Evolutionary conservation across 768 basidiomycete genomes (phyloP).

Genomic region (Phylloporus sp.): DNA sequence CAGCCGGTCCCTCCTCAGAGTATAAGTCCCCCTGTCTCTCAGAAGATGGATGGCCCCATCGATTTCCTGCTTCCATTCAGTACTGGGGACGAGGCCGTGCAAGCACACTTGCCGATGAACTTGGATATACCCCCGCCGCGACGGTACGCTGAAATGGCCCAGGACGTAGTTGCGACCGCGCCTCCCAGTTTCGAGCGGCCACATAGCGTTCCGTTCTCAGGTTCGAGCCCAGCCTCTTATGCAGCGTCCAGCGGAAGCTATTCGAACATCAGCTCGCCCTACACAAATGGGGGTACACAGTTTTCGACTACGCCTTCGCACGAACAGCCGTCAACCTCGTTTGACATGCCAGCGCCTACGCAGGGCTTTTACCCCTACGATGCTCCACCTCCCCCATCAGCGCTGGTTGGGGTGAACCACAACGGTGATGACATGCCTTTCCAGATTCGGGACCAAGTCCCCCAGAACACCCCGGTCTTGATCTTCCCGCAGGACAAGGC

Average conservation of each 20-base stretch:
- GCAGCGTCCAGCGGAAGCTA: slow-evolving; percentile 23
- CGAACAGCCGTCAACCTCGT: slow-evolving; percentile 20
- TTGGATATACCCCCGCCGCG: slow-evolving; percentile 15
- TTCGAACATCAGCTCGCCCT: slow-evolving; percentile 25
- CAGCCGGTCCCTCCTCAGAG: slow-evolving; percentile 8
- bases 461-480: slow-evolving; percentile 17
- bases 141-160: slow-evolving; percentile 14
- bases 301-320: slow-evolving; percentile 17
- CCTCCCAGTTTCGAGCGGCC: slow-evolving; percentile 20
- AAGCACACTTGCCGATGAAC: slow-evolving; percentile 10
- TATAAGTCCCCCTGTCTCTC: slow-evolving; percentile 1
- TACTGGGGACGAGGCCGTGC: slow-evolving; percentile 14
- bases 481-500: slow-evolving; percentile 25
- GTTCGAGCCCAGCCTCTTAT: slow-evolving; percentile 25
- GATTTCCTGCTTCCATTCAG: slow-evolving; percentile 26
- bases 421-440: slow-evolving; percentile 15
- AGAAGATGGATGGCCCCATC: slow-evolving; percentile 14
- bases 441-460: slow-evolving; percentile 13
- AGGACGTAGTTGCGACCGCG: slow-evolving; percentile 7
- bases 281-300: slow-evolving; percentile 16
- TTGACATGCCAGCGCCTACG: slow-evolving; percentile 16
- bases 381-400: slow-evolving; percentile 12
- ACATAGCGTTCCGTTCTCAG: slow-evolving; percentile 16
- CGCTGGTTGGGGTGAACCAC: slow-evolving; percentile 18
- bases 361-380: slow-evolving; percentile 23